phyloP scores from a whole-genome alignment of 805 yeast genomes.

The Candida khao-thaluensis region DNA sequence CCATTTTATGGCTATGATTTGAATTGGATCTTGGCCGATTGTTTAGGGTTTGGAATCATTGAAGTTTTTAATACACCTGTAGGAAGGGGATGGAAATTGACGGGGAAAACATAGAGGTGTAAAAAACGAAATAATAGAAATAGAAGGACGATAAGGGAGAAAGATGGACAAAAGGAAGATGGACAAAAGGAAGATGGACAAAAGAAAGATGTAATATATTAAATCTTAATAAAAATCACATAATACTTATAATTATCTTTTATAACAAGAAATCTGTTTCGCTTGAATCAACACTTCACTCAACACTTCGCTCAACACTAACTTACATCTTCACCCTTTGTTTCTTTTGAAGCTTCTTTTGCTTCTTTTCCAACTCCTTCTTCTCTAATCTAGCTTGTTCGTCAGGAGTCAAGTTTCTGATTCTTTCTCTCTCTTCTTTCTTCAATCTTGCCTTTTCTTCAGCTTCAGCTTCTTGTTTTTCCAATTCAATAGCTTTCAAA shows the following conservation, averaged over 20 bases:
- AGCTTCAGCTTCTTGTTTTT: slow-evolving; percentile 64
- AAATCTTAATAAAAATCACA: background rate
- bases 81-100: slow-evolving; percentile 57
- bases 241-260: too few species aligned
- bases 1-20: slow-evolving; percentile 53
- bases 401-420: slow-evolving; percentile 62
- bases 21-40: slow-evolving; percentile 50
- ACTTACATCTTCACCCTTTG: slow-evolving; percentile 46
- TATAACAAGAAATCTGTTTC: too few species aligned
- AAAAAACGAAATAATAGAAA: too few species aligned
- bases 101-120: slow-evolving; percentile 46
- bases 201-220: background rate
- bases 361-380: slow-evolving; percentile 79
- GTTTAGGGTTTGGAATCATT: slow-evolving; percentile 50
- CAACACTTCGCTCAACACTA: too few species aligned
- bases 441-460: slow-evolving; percentile 70
- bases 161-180: too few species aligned
- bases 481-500: slow-evolving; percentile 63
- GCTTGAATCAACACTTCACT: too few species aligned
- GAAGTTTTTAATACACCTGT: slow-evolving; percentile 55
- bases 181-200: too few species aligned
- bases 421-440: slow-evolving; percentile 59
- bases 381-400: slow-evolving; percentile 77
- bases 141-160: too few species aligned
- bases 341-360: slow-evolving; percentile 67